Base-by-base conservation (phyloP, 2,329 filamentous ascomycete genomes). In the Penicillium sp. region DNA sequence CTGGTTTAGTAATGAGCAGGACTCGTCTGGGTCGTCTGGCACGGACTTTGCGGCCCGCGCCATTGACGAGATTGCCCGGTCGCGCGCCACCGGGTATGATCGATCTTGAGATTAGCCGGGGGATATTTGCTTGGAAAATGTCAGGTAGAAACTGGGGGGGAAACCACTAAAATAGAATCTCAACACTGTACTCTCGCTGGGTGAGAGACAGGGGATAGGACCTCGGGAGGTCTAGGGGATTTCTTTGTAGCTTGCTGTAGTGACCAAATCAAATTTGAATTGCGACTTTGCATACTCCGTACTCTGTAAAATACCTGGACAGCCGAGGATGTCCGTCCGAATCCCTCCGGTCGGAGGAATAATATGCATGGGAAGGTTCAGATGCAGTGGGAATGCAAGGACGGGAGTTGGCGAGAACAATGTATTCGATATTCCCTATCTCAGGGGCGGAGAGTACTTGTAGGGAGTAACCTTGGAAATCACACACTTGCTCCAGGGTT, bases 1-100 rank as follows among this genome's bases (percentile, higher is more conserved):
- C n/a, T 72, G 69, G 70, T 66, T 71, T 46, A 62, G 66, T 22
- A 56, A 52, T 11, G 64, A 64, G 18, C 65, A 63, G 31, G 62
- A 67, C 29, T 63, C 65, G 13, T 63, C 60, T 2, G 56, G 59
- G 6, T 64, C 68, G 1, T 63, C 68, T 9, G 65, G 67, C 5
- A 59, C 65, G 13, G 67, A 71, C n/a, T 64, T 67, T 43, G 67
- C 67, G 10, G 57, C 63, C n/a, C 66, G 66, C 11, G 59, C 66
- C 13, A 58, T 62, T 11, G 62, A 68, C 32, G 67, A 67, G 50
- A 62, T 64, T 52, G 27, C 61, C 42, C 63, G 65, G 22, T 48
- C 58, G 22, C 48, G 60, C 8, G 27, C 54, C 13, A 59, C 58
- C 8, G 62, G 59, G 11, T 58, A 63, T 48, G 63, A 65, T 46